These are phyloP conservation scores for Pinus taeda DNA, from an alignment of 75 land plant genomes.

Conservation along the genomic window DNA sequence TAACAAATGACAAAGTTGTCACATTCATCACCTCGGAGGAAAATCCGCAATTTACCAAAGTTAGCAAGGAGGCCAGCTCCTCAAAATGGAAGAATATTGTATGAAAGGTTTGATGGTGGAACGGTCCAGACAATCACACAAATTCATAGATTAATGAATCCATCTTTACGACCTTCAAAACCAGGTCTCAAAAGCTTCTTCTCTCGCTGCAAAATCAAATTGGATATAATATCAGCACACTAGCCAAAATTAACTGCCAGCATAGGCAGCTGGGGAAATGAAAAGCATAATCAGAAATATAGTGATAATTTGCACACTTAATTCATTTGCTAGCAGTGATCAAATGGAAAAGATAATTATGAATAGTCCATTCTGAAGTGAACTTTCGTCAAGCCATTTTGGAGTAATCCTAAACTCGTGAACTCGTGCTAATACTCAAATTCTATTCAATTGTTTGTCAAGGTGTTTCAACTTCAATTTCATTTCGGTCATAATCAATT, in stretches of 20 bases:
- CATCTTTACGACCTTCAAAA: slow-evolving; percentile 75
- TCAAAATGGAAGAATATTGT: no score
- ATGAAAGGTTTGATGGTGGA: no score
- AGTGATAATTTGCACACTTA: neutral
- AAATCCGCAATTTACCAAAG: no score
- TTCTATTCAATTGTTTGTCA: neutral
- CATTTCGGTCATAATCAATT: neutral
- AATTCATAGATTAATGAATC: slow-evolving; percentile 42
- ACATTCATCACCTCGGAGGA: no score
- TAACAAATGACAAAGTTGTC: no score
- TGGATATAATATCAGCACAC: neutral
- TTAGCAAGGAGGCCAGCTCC: no score
- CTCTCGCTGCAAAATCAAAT: slow-evolving; percentile 48
- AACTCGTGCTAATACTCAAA: neutral
- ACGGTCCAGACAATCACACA: neutral
- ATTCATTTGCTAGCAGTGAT: no score
- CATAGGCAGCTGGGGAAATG: neutral
- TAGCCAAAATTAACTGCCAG: neutral
- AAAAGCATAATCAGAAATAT: neutral
- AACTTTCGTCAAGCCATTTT: no score
- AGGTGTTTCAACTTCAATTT: neutral
- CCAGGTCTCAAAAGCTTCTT: slow-evolving; percentile 84
- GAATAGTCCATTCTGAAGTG: no score
- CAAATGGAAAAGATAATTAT: no score
- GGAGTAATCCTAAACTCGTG: neutral